Evolutionary conservation across 2,329 filamentous ascomycete genomes (phyloP).

Genomic region (Colletotrichum sp.): DNA sequence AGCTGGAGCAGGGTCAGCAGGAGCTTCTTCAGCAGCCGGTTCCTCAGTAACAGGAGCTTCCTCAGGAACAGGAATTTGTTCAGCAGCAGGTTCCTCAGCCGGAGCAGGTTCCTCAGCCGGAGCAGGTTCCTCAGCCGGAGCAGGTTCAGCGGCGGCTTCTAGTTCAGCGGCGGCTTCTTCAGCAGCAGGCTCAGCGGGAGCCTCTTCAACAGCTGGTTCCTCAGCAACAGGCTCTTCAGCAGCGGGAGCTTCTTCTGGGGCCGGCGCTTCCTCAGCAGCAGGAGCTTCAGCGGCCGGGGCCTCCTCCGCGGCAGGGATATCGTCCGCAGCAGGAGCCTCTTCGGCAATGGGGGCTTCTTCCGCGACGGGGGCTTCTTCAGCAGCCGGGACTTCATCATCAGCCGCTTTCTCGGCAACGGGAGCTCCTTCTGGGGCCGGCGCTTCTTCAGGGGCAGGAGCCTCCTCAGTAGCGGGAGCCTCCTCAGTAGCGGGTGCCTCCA

Average conservation of each 20-base stretch:
- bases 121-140: neutral
- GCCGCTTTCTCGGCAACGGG: neutral
- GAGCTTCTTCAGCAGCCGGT: neutral
- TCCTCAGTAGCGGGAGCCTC: no score
- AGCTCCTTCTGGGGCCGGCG: neutral
- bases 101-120: neutral
- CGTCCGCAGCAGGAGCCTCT: neutral
- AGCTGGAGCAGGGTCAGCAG: neutral
- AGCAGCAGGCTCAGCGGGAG: neutral
- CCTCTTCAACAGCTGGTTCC: no score
- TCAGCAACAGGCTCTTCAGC: neutral
- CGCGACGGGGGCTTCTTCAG: neutral
- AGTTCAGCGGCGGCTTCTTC: neutral
- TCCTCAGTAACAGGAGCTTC: neutral
- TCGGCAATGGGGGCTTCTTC: neutral
- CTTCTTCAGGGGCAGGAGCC: neutral
- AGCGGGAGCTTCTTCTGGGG: no score
- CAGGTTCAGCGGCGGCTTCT: neutral
- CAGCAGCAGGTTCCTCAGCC: neutral
- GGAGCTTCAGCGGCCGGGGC: no score
- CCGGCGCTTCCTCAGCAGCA: no score
- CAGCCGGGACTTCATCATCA: neutral
- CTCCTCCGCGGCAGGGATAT: no score
- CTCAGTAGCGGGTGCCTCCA: neutral
- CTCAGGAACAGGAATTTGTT: neutral